Evolutionary conservation across 176 grass and related monocot species (phyloP).

Genomic region (Aegilops umbellulata): DNA sequence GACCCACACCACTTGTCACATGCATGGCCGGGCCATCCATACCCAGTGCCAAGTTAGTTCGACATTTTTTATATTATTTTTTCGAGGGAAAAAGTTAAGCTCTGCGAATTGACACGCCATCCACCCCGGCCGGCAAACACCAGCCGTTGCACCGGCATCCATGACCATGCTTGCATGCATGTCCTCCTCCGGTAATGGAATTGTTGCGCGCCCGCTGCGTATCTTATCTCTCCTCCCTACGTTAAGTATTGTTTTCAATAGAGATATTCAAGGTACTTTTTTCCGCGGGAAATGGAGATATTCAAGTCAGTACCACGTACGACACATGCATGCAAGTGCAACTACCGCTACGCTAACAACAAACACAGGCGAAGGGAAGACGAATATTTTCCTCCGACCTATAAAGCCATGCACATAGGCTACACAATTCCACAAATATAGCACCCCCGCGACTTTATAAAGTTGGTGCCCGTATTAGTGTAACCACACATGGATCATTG

Average conservation of each 20-base stretch:
- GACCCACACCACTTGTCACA: neutral
- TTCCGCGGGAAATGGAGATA: neutral
- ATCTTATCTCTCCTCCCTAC: too few species aligned
- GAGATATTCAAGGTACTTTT: neutral
- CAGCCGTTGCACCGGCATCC: neutral
- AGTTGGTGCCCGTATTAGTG: neutral
- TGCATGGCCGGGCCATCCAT: neutral
- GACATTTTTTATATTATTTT: too few species aligned
- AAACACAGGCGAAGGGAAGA: neutral
- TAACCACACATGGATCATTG: neutral
- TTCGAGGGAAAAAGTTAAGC: constrained; percentile 7
- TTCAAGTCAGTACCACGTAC: too few species aligned
- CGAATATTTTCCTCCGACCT: neutral
- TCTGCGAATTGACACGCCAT: constrained; percentile 32
- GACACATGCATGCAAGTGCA: too few species aligned
- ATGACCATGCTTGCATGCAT: neutral
- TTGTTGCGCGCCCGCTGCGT: constrained; percentile 18
- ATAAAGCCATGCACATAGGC: neutral
- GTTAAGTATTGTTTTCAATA: neutral
- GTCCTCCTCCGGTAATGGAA: neutral
- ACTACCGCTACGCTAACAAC: too few species aligned
- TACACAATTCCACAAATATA: neutral
- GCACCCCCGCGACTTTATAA: neutral
- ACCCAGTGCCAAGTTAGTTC: neutral
- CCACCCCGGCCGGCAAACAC: neutral